Base-by-base conservation (phyloP, 345 rosid genomes). In the Moricandia arvensis region DNA sequence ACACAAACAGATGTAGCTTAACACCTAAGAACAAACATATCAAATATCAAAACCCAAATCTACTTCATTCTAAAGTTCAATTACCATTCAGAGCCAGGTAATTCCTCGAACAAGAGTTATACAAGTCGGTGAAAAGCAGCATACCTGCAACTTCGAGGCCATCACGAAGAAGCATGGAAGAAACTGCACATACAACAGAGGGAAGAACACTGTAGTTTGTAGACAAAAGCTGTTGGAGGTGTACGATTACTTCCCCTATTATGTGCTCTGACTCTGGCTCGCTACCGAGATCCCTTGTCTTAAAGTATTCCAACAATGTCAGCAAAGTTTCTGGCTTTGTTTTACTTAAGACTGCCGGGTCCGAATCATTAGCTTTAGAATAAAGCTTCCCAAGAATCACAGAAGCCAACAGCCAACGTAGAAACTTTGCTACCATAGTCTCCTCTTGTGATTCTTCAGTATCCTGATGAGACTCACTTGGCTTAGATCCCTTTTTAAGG, bases 381-480 rank as follows among this genome's bases (percentile, higher is more conserved):
- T 79, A 85, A 66, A 89, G 86, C 82, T 84, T 85, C 61, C 89
- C 85, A 68, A 80, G 92, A 79, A 92, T 87, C 72, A 85, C 91
- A 7, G 89, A 82, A 71, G 96, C 97, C 64, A 76, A 71, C 57
- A 95, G 86, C 99, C 99, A 92, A n/a, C 96, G 92, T 61, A 90
- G 74, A 66, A 91, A 89, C 76, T 90, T 94, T 18, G 84, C 86
- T 59, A 80, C 73, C 81, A 87, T 80, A 68, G 82, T 78, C 79
- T 94, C 98, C 53, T 85, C 87, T 21, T 43, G 66, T 58, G 68
- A 72, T 76, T 85, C 85, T 80, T 82, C 82, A 1, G 66, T 37
- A 79, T 66, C 69, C 59, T 61, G 43, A 69, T 30, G 61, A 41
- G 80, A 69, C 64, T 65, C 81, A 66, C 69, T 72, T 21, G 68